Base-by-base conservation (phyloP, 306 rosid genomes). In the Quillaja saponaria region DNA sequence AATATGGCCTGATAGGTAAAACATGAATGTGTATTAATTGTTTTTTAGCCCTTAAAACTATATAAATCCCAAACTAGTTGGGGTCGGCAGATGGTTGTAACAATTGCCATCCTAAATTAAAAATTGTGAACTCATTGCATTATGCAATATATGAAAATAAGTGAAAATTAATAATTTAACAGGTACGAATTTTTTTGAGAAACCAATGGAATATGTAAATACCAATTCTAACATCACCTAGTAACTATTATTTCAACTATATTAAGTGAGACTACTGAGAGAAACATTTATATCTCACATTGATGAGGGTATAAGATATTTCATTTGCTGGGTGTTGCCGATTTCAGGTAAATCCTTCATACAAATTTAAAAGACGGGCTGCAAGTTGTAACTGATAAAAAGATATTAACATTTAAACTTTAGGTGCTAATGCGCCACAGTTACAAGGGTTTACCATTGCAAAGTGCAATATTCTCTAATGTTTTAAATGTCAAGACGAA, bases 41-140 rank as follows among this genome's bases (percentile, higher is more conserved):
- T 62, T 9, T 61, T 53, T 40, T 55, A 6, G 40, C 10, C 16
- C 19, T 52, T 61, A 35, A n/a, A 44, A 53, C 57, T 49, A 38
- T 71, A 31, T 48, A 60, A 34, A 51, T 21, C 19, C 49, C n/a
- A n/a, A n/a, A n/a, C n/a, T n/a, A n/a, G n/a, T n/a, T n/a, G n/a
- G n/a, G n/a, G n/a, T n/a, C n/a, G n/a, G n/a, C n/a, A n/a, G n/a
- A 45, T 44, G 18, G 49, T 42, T 64, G 4, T 57, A 31, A 13
- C 42, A 18, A 39, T 56, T 49, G 28, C 25, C 34, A 34, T 11
- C 42, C n/a, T 31, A 44, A 48, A 42, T 41, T 39, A 31, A 49
- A 40, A 47, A 8, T 9, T 10, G 10, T 14, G n/a, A 55, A 37
- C 3, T 13, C 19, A 13, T 6, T 5, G 3, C 8, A 5, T 46